A percentile compares a stretch with the other conserved stretches of the same genome.
Conservation (phyloP, 1,284 basidiomycete species). For the Ceratobasidium sp. region DNA sequence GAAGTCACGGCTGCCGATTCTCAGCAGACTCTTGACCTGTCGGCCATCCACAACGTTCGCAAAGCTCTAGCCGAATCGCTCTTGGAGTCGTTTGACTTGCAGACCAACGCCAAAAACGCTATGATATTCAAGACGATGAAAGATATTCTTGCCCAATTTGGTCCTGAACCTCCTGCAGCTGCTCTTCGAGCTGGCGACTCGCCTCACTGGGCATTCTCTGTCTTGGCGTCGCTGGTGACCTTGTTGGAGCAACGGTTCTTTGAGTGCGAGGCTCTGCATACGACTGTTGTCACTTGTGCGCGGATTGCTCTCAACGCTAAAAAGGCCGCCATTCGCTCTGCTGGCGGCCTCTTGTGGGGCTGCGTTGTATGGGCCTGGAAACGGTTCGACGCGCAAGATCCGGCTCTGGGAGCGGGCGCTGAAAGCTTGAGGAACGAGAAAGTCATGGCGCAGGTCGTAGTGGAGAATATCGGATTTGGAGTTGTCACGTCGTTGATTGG, state of each 20-base stretch:
- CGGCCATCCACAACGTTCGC: conserved; percentile 17
- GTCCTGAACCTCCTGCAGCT: conserved; percentile 18
- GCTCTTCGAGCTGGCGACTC: conserved; percentile 25
- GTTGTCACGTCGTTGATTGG: conserved; percentile 24
- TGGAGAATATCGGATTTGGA: conserved; percentile 27
- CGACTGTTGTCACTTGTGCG: conserved; percentile 27
- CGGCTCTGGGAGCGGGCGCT: background rate
- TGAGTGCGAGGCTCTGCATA: conserved; percentile 27
- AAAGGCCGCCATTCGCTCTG: conserved; percentile 39
- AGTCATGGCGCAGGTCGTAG: conserved; percentile 28
- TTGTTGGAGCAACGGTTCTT: conserved; percentile 43
- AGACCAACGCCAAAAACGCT: conserved; percentile 26
- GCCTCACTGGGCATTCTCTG: conserved; percentile 47
- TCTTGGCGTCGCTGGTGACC: conserved; percentile 46
- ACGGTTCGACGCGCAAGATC: conserved; percentile 17
- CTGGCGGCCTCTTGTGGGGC: conserved; percentile 42
- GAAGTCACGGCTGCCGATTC: conserved; percentile 16
- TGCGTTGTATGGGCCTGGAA: conserved; percentile 46
- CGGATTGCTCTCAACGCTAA: conserved; percentile 24
- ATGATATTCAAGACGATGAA: conserved; percentile 36
- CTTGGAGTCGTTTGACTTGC: conserved; percentile 30
- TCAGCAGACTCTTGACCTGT: background rate
- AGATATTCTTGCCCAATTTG: conserved; percentile 32
- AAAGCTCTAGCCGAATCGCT: conserved; percentile 26
- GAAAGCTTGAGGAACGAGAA: conserved; percentile 31